These are phyloP conservation scores for Hyphodiscus sp. DNA, from an alignment of 2,329 filamentous ascomycete species.

Conservation along the genomic window DNA sequence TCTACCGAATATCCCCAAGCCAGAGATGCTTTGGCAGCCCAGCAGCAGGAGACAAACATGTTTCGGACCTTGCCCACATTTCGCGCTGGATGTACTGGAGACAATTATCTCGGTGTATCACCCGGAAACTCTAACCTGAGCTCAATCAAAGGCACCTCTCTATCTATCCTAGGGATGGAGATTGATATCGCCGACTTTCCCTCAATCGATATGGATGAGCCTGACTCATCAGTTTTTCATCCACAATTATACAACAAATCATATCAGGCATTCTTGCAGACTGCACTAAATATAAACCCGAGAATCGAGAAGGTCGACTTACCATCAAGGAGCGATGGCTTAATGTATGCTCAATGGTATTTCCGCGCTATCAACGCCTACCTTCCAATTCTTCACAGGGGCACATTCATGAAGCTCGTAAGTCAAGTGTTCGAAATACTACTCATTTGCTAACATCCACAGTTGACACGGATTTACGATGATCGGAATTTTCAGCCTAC, in stretches of 20 bases:
- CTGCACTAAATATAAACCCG: slow-evolving; percentile 54
- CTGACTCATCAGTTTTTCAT: slow-evolving; percentile 34
- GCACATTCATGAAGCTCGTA: slow-evolving; percentile 63
- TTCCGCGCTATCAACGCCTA: slow-evolving; percentile 68
- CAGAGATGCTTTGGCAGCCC: not conserved
- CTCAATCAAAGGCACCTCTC: slow-evolving; percentile 66
- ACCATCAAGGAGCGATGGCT: slow-evolving; percentile 57
- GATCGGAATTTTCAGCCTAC: slow-evolving; percentile 57
- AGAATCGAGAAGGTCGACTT: slow-evolving; percentile 49
- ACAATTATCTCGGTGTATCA: slow-evolving; percentile 59
- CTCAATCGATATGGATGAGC: slow-evolving; percentile 60
- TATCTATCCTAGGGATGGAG: slow-evolving; percentile 74
- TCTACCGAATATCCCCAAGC: not conserved
- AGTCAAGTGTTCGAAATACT: slow-evolving; percentile 22
- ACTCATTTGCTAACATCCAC: slow-evolving; percentile 7
- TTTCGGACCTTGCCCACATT: slow-evolving; percentile 22
- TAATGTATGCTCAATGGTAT: slow-evolving; percentile 68
- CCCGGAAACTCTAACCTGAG: slow-evolving; percentile 58
- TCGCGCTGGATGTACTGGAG: slow-evolving; percentile 37
- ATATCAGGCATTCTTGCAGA: slow-evolving; percentile 61
- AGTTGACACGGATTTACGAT: slow-evolving; percentile 63
- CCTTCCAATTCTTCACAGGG: slow-evolving; percentile 70
- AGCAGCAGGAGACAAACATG: slow-evolving; percentile 20
- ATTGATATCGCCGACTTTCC: slow-evolving; percentile 73
- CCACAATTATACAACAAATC: slow-evolving; percentile 62